phyloP scores from a whole-genome alignment of 2,329 filamentous ascomycete species.

The Colletotrichum incanum region DNA sequence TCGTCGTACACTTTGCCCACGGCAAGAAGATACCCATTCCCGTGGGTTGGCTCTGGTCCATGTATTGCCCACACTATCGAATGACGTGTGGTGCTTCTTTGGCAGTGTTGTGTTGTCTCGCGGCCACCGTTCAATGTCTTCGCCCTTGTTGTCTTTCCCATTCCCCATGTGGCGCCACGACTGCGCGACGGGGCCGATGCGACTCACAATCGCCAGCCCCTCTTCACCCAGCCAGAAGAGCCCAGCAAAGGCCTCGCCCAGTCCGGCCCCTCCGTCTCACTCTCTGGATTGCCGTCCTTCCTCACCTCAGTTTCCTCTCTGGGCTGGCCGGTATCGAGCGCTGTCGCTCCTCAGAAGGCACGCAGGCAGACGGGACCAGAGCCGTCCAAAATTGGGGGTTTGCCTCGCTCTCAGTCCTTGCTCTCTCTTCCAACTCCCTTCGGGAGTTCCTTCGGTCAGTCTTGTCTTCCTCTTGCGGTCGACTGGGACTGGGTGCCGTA shows the following conservation, averaged over 20 bases:
- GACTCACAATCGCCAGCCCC: constrained; percentile 18
- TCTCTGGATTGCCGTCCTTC: constrained; percentile 1
- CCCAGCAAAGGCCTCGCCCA: not conserved
- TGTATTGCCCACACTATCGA: constrained; percentile 21
- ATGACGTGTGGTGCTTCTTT: constrained; percentile 2
- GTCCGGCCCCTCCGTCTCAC: constrained; percentile 8
- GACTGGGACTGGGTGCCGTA: constrained; percentile 29
- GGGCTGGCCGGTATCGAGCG: not conserved
- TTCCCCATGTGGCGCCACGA: constrained; percentile 31
- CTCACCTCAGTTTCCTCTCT: constrained; percentile 11
- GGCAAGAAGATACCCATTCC: constrained; percentile 5
- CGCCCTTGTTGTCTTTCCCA: constrained; percentile 25
- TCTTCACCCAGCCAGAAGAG: constrained; percentile 3
- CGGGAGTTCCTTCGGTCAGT: not conserved
- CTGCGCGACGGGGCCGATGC: constrained; percentile 26
- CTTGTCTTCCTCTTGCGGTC: constrained; percentile 1
- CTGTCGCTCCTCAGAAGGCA: not conserved
- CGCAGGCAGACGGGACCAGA: not conserved
- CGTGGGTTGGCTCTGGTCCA: not conserved
- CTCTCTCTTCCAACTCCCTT: not conserved
- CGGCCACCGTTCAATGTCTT: constrained; percentile 22
- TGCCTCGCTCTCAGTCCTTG: not conserved
- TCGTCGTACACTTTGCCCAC: constrained; percentile 14
- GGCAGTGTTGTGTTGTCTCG: constrained; percentile 16
- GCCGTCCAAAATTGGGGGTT: not conserved